Evolutionary conservation across 2,329 filamentous ascomycete species (phyloP), one percentile per base, ranked within the genome.

Genomic region (Alternaria metachromatica): DNA sequence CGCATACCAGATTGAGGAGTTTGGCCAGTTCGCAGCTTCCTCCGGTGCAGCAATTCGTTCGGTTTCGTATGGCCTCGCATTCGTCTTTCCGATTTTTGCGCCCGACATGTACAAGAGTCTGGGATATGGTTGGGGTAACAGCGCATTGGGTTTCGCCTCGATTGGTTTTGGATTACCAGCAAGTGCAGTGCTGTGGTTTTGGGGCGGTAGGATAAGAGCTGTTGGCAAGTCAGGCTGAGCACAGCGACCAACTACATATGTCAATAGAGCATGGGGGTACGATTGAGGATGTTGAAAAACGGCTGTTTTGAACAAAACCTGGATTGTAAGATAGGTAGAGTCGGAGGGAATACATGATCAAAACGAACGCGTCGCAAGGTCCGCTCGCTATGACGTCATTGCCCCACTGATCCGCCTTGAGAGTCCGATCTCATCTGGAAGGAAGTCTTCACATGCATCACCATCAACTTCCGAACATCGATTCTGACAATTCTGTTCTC

Each of bases 121-220:
- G 12, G 80, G 76, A 3, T 80, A 77, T 50, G 80, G 80, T 1
- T 74, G 72, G 65, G 80, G 76, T 11, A 77, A 76, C 48, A 72
- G 57, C 9, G 20, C 77, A 23, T 53, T 77, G n/a, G 74, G 65
- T 3, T 69, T 65, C 6, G 11, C 76, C 28, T 63, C 66, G 6
- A 46, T 76, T 20, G 48, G 57, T n/a, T 26, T 59, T 15, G 37
- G 37, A 41, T 41, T 41, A 18, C 37, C 37, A 41, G 37, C 37
- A n/a, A 6, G 37, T 41, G 37, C 37, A 6, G 37, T 41, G 5
- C n/a, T 41, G 37, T 41, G 37, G 37, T 41, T 41, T 18, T 41
- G 37, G 37, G 37, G 37, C 37, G 37, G 37, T 41, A 41, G 37
- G 37, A 41, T 41, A 41, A 18, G 37, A 41, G 37, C 37, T 41